These are phyloP conservation scores for Claviceps cyperi DNA, from an alignment of 2,329 filamentous ascomycete species.

Conservation along the genomic window DNA sequence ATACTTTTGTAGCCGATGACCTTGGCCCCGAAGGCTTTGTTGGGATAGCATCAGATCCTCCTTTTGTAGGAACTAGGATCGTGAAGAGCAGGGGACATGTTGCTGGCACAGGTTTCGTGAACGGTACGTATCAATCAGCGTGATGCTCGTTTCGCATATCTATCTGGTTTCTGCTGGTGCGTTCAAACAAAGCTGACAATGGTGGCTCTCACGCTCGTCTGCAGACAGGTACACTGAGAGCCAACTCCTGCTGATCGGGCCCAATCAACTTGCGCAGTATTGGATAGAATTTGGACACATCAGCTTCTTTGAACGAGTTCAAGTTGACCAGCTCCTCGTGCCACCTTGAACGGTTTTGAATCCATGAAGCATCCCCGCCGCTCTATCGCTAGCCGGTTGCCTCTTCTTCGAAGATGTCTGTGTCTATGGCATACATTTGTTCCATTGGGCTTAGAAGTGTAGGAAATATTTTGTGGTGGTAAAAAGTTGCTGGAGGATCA, in stretches of 20 bases:
- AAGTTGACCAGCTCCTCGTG: conserved; percentile 37
- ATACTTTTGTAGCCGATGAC: conserved; percentile 68
- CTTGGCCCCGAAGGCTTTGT: conserved; percentile 54
- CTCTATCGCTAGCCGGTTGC: too few relatives aligned
- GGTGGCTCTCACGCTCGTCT: background rate
- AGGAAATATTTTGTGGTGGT: too few relatives aligned
- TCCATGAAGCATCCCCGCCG: background rate
- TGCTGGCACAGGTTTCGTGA: conserved; percentile 53
- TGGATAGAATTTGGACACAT: conserved; percentile 55
- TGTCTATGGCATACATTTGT: too few relatives aligned
- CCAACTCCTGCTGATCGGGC: conserved; percentile 64
- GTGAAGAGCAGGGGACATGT: conserved; percentile 67
- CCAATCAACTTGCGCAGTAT: conserved; percentile 65
- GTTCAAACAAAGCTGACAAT: background rate
- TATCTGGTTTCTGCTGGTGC: too few relatives aligned
- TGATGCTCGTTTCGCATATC: background rate
- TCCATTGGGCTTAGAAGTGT: too few relatives aligned
- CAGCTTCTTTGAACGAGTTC: conserved; percentile 44
- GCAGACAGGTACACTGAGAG: conserved; percentile 61
- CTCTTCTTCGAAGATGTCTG: too few relatives aligned
- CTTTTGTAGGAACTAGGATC: conserved; percentile 60
- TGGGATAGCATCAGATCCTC: conserved; percentile 46
- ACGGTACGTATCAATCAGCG: conserved; percentile 40
- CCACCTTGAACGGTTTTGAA: conserved; percentile 8
- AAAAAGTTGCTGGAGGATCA: too few relatives aligned